Evolutionary conservation across 2,329 filamentous ascomycete species (phyloP), one percentile per base, ranked within the genome.

Genomic region (Aspergillus sp.): DNA sequence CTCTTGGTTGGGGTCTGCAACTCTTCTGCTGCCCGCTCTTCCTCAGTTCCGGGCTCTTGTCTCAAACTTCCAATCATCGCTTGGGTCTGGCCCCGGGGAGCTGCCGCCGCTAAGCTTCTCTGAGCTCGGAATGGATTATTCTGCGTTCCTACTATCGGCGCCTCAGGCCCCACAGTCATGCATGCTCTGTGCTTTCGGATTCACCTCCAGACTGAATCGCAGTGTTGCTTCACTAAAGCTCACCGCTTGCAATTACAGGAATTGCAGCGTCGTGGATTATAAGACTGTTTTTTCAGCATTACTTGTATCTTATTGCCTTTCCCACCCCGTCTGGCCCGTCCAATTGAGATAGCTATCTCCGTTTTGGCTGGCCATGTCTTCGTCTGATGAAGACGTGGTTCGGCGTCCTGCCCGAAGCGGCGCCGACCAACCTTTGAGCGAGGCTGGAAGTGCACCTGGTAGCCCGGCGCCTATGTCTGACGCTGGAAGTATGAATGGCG

Each of bases 331-430:
- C 12, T 44, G 6, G 17, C 15, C 34, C 19, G 3, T 24, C 13
- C 41, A 12, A 33, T 33, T 30, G 22, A 48, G 39, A 44, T 33
- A 8, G 37, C 17, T 49, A 22, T 46, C 27, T 41, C 15, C 33
- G 24, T 37, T 47, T 42, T 27, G 41, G 22, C 52, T 40, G 45
- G 63, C 33, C 40, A 75, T 75, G 73, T 76, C 73, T 46, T 70
- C 68, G 15, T 75, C 73, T 27, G 73, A 75, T 48, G 73, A 76
- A 59, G 73, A 75, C 39, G 68, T 64, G 17, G 69, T 74, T 40
- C 73, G 70, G 30, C 72, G 70, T 46, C 71, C 73, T 37, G 70
- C 70, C 47, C 69, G 73, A 49, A 56, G 57, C 48, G 65, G 58
- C 48, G 64, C 60, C 53, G 66, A 59, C 52, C 65, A 66, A 56